phyloP scores from a whole-genome alignment of 106 monocot genomes.

The Agapanthus africanus region DNA sequence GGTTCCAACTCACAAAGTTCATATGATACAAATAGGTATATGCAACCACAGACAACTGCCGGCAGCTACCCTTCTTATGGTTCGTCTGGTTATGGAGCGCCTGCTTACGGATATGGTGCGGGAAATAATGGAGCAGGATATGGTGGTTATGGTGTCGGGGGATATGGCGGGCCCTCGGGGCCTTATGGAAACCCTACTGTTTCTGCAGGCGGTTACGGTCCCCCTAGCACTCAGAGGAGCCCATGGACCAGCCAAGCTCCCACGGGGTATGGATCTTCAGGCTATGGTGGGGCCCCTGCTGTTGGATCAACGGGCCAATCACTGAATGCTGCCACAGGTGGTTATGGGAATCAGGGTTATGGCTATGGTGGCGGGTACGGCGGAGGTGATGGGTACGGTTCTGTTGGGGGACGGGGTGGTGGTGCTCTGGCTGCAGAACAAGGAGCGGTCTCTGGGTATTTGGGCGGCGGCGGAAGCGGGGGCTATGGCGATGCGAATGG shows the following conservation, averaged over 20 bases:
- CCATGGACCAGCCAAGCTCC: conserved; percentile 69
- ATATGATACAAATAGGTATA: conserved; percentile 75
- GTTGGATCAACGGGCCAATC: conserved; percentile 48
- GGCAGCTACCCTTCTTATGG: conserved; percentile 28
- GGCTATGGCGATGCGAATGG: conserved; percentile 62
- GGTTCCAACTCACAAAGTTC: conserved; percentile 30
- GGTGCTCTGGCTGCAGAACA: conserved; percentile 24
- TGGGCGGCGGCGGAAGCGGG: conserved; percentile 37
- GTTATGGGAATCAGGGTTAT: conserved; percentile 80
- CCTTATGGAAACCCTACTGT: conserved; percentile 68
- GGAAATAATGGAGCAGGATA: conserved; percentile 39
- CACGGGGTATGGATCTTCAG: conserved; percentile 56
- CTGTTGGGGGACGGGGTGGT: conserved; percentile 35
- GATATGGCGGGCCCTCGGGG: conserved; percentile 14
- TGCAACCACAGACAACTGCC: conserved; percentile 53
- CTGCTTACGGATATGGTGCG: conserved; percentile 65
- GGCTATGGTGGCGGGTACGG: conserved; percentile 66
- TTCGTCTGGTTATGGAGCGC: conserved; percentile 60
- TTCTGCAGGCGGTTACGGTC: conserved; percentile 42
- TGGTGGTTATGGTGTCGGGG: conserved; percentile 11
- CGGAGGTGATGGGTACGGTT: conserved; percentile 55
- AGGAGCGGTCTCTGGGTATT: conserved; percentile 30
- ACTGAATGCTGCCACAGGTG: conserved; percentile 38
- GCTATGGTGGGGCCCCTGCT: conserved; percentile 39
- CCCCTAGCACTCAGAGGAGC: conserved; percentile 49